A percentile compares a stretch with the other conserved stretches of the same genome.
phyloP scores from a whole-genome alignment of 805 yeast species.

The Schizosaccharomyces cryophilus region DNA sequence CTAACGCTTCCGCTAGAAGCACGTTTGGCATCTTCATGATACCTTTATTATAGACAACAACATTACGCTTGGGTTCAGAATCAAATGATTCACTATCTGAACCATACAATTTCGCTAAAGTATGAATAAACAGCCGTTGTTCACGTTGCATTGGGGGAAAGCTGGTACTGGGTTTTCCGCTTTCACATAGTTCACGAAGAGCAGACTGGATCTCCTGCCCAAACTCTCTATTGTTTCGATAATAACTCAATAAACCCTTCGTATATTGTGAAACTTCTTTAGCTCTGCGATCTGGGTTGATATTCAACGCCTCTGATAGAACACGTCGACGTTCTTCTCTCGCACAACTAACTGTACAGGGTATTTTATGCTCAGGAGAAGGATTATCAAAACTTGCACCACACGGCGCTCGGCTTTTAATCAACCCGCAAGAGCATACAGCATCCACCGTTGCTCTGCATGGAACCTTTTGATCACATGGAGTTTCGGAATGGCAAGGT shows the following conservation, averaged over 20 bases:
- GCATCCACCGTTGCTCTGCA: constrained; percentile 24
- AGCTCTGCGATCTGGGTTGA: not conserved
- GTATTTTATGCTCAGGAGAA: constrained; percentile 18
- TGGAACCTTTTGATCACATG: constrained; percentile 25
- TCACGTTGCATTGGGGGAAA: constrained; percentile 51
- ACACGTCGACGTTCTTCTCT: constrained; percentile 32
- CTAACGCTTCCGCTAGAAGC: not conserved
- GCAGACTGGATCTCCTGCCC: constrained; percentile 29
- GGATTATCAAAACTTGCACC: constrained; percentile 20
- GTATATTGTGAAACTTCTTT: not conserved
- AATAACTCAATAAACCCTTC: not conserved
- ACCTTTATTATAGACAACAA: constrained; percentile 20
- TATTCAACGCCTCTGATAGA: constrained; percentile 34
- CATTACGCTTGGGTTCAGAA: constrained; percentile 54
- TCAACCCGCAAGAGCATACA: constrained; percentile 42
- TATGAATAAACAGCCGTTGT: constrained; percentile 49
- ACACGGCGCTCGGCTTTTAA: constrained; percentile 26
- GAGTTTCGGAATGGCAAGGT: constrained; percentile 36
- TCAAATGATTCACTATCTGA: constrained; percentile 55
- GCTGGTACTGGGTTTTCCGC: constrained; percentile 19
- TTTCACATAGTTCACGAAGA: constrained; percentile 20
- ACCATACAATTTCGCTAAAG: constrained; percentile 32
- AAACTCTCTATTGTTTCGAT: constrained; percentile 29
- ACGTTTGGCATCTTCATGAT: not conserved
- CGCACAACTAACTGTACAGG: constrained; percentile 52